Percentiles rank a stretch among this genome's conserved stretches.
Conservation (phyloP, 257 asterid species). For the Striga asiatica region DNA sequence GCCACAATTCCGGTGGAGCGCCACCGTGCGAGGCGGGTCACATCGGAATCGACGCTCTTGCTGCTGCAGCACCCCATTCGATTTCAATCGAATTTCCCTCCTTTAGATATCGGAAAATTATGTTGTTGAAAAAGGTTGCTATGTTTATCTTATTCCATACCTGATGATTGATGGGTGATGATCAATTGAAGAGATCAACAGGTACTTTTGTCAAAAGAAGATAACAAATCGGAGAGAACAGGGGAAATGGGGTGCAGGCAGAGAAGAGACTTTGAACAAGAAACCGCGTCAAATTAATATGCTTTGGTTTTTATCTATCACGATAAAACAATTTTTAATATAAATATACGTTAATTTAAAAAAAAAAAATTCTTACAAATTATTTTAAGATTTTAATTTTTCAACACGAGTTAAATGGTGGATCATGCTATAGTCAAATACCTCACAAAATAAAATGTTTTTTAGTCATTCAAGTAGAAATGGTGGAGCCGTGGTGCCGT, state of each 20-base stretch:
- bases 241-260: neutral
- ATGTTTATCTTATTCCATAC: neutral
- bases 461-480: no score
- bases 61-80: constrained; percentile 82
- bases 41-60: constrained; percentile 57
- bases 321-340: no score
- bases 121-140: neutral
- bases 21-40: constrained; percentile 71
- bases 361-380: no score
- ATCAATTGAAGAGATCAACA: neutral
- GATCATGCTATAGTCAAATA: no score
- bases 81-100: constrained; percentile 9
- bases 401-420: no score
- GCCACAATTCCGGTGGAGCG: constrained; percentile 97
- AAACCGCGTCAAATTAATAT: constrained; percentile 30
- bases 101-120: constrained; percentile 24
- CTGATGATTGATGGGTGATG: constrained; percentile 6
- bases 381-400: no score
- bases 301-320: no score
- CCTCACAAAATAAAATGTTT: no score
- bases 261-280: constrained; percentile 36
- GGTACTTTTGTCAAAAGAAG: neutral
- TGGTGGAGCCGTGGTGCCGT: no score
- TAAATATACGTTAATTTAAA: no score
- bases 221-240: constrained; percentile 1